These are phyloP conservation scores for Tolypocladium sp. DNA, from an alignment of 2,329 filamentous ascomycete genomes.

Conservation along the genomic window DNA sequence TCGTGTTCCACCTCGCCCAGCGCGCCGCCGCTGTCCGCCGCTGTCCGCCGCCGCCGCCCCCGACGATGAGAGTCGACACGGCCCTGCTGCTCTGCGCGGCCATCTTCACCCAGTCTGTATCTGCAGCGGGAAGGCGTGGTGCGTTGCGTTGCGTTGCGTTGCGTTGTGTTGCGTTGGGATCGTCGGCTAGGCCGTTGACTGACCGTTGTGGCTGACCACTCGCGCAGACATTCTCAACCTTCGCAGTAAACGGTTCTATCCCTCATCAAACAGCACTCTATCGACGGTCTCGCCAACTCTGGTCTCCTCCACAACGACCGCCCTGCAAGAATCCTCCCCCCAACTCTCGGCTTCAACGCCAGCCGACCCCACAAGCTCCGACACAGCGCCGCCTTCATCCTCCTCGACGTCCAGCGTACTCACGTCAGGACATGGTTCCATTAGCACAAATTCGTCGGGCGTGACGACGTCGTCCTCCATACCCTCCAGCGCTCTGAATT, in stretches of 20 bases:
- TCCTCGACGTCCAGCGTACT: neutral
- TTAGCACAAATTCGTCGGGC: neutral
- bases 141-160: neutral
- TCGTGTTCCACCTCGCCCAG: neutral
- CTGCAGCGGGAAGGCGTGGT: conserved; percentile 7
- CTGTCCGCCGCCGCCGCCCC: neutral
- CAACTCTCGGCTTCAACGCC: neutral
- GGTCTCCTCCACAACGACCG: neutral
- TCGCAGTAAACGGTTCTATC: neutral
- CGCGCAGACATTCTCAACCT: neutral
- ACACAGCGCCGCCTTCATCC: neutral
- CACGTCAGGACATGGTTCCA: neutral
- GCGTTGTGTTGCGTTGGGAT: neutral
- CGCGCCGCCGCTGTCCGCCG: neutral
- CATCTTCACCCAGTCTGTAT: conserved; percentile 5
- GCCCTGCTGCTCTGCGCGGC: conserved; percentile 7
- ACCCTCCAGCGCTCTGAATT: neutral
- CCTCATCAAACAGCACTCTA: neutral
- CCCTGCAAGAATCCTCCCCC: neutral
- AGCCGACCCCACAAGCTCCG: neutral
- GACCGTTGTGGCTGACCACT: neutral
- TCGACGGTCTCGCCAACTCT: neutral
- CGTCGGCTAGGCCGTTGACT: neutral
- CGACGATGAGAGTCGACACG: conserved; percentile 9
- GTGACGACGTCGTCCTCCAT: neutral